These are phyloP conservation scores for Saraca asoca DNA, from an alignment of 331 rosid species.

Conservation along the genomic window DNA sequence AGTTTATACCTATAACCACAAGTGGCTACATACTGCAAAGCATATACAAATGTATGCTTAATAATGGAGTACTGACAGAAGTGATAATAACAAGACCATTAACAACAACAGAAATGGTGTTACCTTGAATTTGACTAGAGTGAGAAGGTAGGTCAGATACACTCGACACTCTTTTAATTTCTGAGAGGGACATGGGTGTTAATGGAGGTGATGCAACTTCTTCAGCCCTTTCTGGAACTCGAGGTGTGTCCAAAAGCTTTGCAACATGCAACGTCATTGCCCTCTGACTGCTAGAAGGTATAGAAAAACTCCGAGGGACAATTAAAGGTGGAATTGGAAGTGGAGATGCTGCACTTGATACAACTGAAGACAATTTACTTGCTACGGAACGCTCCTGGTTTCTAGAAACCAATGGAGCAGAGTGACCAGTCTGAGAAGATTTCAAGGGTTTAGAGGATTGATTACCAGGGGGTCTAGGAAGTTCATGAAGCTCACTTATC, in stretches of 20 bases:
- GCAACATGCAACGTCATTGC: conserved; percentile 58
- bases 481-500: conserved; percentile 93
- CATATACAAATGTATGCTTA: conserved; percentile 14
- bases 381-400: conserved; percentile 54
- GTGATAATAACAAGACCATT: not conserved
- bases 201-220: conserved; percentile 72
- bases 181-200: conserved; percentile 61
- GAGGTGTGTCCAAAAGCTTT: conserved; percentile 66
- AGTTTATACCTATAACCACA: not conserved
- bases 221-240: conserved; percentile 54
- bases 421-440: conserved; percentile 60
- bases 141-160: conserved; percentile 57
- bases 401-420: conserved; percentile 69
- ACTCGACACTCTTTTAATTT: conserved; percentile 39
- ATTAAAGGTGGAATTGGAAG: conserved; percentile 77
- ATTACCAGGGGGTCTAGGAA: conserved; percentile 88
- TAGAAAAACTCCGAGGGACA: conserved; percentile 81
- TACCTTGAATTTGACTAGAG: conserved; percentile 68
- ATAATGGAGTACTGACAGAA: not conserved
- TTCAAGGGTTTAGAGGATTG: conserved; percentile 48
- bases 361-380: conserved; percentile 51
- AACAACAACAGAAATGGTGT: conserved; percentile 14
- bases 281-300: conserved; percentile 82
- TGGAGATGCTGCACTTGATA: conserved; percentile 71
- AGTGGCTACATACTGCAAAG: conserved; percentile 22